These are phyloP conservation scores for Herpetospermum pedunculosum DNA, from an alignment of 306 rosid genomes.

Conservation along the genomic window DNA sequence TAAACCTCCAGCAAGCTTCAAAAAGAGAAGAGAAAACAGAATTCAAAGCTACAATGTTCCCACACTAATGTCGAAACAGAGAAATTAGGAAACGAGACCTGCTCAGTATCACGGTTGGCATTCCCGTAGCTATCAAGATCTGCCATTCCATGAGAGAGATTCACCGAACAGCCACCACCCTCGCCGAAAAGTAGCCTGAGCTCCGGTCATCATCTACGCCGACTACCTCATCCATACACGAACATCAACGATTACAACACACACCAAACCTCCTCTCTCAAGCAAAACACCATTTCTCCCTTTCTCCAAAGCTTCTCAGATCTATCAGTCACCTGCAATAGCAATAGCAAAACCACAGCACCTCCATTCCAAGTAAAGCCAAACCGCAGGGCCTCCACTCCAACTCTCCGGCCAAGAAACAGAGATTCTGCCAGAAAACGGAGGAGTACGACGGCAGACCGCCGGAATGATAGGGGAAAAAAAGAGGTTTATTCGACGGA, in stretches of 20 bases:
- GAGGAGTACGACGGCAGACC: conserved; percentile 8
- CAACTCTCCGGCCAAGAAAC: conserved; percentile 5
- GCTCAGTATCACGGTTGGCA: conserved; percentile 85
- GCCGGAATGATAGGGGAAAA: neutral
- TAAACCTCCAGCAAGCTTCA: neutral
- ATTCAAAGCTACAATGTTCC: neutral
- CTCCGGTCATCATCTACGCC: conserved; percentile 77
- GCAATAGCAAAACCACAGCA: conserved; percentile 18
- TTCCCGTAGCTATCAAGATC: conserved; percentile 94
- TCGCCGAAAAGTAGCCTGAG: conserved; percentile 67
- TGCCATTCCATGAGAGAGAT: conserved; percentile 93
- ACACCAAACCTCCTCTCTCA: conserved; percentile 5
- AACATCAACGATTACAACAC: conserved; percentile 50
- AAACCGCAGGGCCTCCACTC: neutral
- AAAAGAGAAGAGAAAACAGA: neutral
- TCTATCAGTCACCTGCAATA: conserved; percentile 22
- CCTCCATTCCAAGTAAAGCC: conserved; percentile 20
- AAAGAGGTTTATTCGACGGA: conserved; percentile 5
- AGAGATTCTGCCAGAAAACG: neutral
- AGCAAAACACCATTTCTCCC: conserved; percentile 14
- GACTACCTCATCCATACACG: conserved; percentile 41
- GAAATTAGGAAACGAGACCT: conserved; percentile 25
- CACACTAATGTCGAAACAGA: neutral
- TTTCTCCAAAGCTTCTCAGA: conserved; percentile 26
- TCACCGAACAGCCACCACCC: conserved; percentile 79